Percentiles rank a stretch among this genome's conserved stretches.
Conservation (phyloP, 2,329 filamentous ascomycete species). For the Dactylellina haptotyla region DNA sequence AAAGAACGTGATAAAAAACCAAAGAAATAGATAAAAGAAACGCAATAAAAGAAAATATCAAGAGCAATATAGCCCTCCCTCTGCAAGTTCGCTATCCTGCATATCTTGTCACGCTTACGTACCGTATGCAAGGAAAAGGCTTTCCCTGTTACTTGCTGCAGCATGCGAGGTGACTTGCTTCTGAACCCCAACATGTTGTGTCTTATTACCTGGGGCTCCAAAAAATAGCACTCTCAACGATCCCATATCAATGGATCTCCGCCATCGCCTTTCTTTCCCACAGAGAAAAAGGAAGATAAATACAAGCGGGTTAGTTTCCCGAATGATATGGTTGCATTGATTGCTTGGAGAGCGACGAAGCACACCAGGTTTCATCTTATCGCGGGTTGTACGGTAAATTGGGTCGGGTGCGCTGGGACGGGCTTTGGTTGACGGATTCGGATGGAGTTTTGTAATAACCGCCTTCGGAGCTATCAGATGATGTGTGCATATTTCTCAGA, state of each 20-base stretch:
- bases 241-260: slow-evolving; percentile 40
- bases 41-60: not conserved
- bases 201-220: slow-evolving; percentile 1
- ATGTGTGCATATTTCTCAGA: not conserved
- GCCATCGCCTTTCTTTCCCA: slow-evolving; percentile 5
- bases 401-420: not conserved
- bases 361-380: slow-evolving; percentile 41
- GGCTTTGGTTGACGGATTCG: slow-evolving; percentile 1
- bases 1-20: not conserved
- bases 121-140: slow-evolving; percentile 35
- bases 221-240: slow-evolving; percentile 9
- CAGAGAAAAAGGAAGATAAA: not conserved
- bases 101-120: slow-evolving; percentile 49
- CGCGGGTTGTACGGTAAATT: not conserved
- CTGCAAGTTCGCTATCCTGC: slow-evolving; percentile 33
- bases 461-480: not conserved
- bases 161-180: slow-evolving; percentile 54
- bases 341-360: slow-evolving; percentile 20
- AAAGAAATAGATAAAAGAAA: not conserved
- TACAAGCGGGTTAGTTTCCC: slow-evolving; percentile 40
- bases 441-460: not conserved
- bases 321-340: slow-evolving; percentile 51
- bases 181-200: slow-evolving; percentile 45
- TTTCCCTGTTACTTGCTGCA: slow-evolving; percentile 38
- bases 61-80: not conserved